These are phyloP conservation scores for Zarea fungicola DNA, from an alignment of 2,329 filamentous ascomycete species.

Conservation along the genomic window DNA sequence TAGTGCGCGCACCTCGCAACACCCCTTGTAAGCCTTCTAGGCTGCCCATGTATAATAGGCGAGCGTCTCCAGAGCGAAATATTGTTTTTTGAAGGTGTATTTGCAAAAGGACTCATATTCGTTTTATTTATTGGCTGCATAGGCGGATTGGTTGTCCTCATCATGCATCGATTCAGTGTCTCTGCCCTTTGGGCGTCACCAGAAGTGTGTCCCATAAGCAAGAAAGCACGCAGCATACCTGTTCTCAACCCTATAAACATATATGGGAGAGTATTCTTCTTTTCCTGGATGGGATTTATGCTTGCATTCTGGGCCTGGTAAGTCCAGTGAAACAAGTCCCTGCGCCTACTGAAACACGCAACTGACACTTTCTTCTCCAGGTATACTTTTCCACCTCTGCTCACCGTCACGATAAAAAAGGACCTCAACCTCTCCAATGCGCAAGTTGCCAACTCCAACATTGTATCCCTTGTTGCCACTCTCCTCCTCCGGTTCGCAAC, in stretches of 20 bases:
- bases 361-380: constrained; percentile 16
- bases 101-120: too few relatives aligned
- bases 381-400: constrained; percentile 82
- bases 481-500: constrained; percentile 72
- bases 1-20: too few relatives aligned
- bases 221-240: constrained; percentile 76
- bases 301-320: constrained; percentile 82
- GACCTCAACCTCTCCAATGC: constrained; percentile 67
- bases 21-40: too few relatives aligned
- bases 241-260: constrained; percentile 70
- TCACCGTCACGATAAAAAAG: constrained; percentile 71
- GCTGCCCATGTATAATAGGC: too few relatives aligned
- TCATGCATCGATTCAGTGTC: constrained; percentile 25
- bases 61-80: too few relatives aligned
- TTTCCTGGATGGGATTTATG: constrained; percentile 82
- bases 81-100: too few relatives aligned
- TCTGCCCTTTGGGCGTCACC: constrained; percentile 41
- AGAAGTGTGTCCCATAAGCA: constrained; percentile 76
- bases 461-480: constrained; percentile 66
- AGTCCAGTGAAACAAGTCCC: too few relatives aligned
- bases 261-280: constrained; percentile 86
- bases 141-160: too few relatives aligned
- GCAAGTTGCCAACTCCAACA: constrained; percentile 85
- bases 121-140: too few relatives aligned
- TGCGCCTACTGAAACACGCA: too few relatives aligned